These are phyloP conservation scores for Fusarium odoratissimum DNA, from an alignment of 2,329 filamentous ascomycete genomes.

Conservation along the genomic window DNA sequence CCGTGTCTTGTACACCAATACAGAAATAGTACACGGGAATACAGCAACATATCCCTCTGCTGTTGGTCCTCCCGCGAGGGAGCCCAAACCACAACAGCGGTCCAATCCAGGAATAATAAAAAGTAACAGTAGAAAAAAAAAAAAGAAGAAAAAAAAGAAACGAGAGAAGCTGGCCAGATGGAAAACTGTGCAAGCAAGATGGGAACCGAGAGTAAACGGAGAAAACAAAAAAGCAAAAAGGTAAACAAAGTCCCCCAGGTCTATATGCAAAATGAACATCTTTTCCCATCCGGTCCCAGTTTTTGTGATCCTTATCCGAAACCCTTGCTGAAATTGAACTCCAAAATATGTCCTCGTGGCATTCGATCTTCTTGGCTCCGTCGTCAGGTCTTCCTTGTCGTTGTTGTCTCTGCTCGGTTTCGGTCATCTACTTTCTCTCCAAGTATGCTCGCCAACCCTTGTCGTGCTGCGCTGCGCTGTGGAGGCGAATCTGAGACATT, in stretches of 20 bases:
- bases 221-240: slow-evolving; percentile 24
- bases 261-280: slow-evolving; percentile 47
- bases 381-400: not conserved
- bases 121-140: slow-evolving; percentile 25
- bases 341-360: slow-evolving; percentile 28
- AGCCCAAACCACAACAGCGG: slow-evolving; percentile 26
- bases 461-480: slow-evolving; percentile 11
- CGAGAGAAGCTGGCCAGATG: slow-evolving; percentile 29
- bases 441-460: slow-evolving; percentile 21
- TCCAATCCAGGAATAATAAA: slow-evolving; percentile 14
- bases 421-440: slow-evolving; percentile 11
- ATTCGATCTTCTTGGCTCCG: slow-evolving; percentile 14
- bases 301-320: slow-evolving; percentile 43
- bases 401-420: slow-evolving; percentile 16
- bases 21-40: slow-evolving; percentile 42
- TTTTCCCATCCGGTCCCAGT: slow-evolving; percentile 45
- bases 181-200: slow-evolving; percentile 33
- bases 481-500: slow-evolving; percentile 49
- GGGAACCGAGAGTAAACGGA: slow-evolving; percentile 19
- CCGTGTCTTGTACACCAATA: slow-evolving; percentile 46
- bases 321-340: slow-evolving; percentile 33
- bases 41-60: slow-evolving; percentile 31
- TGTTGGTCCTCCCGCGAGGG: slow-evolving; percentile 39
- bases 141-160: slow-evolving; percentile 29
- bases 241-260: slow-evolving; percentile 35